A percentile compares a stretch with the other conserved stretches of the same genome.
Conservation (phyloP, 2,329 filamentous ascomycete genomes). For the Ophiostoma piceae region DNA sequence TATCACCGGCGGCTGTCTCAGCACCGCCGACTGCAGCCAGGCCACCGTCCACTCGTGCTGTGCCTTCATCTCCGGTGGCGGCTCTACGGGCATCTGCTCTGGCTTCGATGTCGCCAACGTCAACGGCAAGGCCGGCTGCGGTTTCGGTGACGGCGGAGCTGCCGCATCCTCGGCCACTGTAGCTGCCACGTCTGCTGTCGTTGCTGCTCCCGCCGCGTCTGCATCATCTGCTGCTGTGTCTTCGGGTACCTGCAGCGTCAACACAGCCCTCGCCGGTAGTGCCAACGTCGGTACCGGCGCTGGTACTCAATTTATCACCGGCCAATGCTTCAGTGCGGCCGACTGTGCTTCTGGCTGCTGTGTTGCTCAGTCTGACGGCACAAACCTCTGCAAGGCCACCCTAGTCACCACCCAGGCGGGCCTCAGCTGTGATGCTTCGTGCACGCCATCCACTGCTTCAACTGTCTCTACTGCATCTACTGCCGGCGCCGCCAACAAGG, state of each 20-base stretch:
- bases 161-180: background rate
- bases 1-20: constrained; percentile 33
- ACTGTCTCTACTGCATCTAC: background rate
- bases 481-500: background rate
- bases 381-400: background rate
- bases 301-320: background rate
- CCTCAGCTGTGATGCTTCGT: background rate
- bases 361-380: background rate
- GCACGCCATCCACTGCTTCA: background rate
- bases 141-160: constrained; percentile 25
- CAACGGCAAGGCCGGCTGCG: constrained; percentile 28
- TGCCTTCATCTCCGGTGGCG: constrained; percentile 25
- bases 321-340: background rate
- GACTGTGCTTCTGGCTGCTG: background rate
- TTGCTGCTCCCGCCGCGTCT: background rate
- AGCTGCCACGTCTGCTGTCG: background rate
- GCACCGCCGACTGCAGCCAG: constrained; percentile 32
- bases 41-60: constrained; percentile 25
- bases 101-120: constrained; percentile 26
- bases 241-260: background rate
- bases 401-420: background rate
- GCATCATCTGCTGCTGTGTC: background rate
- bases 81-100: constrained; percentile 27
- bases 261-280: background rate
- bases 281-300: background rate